These are phyloP conservation scores for Chiua sp. DNA, from an alignment of 1,284 basidiomycete genomes.

Conservation along the genomic window DNA sequence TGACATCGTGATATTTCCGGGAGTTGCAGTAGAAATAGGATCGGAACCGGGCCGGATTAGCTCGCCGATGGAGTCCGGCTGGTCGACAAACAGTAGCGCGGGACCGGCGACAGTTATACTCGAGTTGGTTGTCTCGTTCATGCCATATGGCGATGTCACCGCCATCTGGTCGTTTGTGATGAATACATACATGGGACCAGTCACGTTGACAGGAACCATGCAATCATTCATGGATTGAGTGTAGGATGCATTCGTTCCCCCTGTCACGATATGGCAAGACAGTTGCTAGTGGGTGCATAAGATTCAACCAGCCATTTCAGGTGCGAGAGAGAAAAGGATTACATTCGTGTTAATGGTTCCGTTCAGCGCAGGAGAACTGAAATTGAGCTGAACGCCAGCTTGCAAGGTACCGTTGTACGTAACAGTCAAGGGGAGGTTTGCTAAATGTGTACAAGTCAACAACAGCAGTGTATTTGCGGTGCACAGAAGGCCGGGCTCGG, in stretches of 20 bases:
- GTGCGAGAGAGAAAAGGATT: slow-evolving; percentile 17
- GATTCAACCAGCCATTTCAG: background rate
- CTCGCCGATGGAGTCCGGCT: slow-evolving; percentile 54
- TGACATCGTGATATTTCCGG: background rate
- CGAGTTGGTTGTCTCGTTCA: slow-evolving; percentile 31
- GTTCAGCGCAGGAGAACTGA: slow-evolving; percentile 62
- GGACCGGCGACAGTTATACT: slow-evolving; percentile 72
- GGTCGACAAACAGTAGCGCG: slow-evolving; percentile 64
- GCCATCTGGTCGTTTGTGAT: slow-evolving; percentile 64
- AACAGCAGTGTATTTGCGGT: background rate
- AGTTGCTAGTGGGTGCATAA: slow-evolving; percentile 45
- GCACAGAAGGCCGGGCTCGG: background rate
- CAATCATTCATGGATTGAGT: slow-evolving; percentile 64
- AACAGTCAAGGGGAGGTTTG: slow-evolving; percentile 64
- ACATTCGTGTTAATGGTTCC: slow-evolving; percentile 52
- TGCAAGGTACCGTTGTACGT: slow-evolving; percentile 64
- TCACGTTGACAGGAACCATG: slow-evolving; percentile 64
- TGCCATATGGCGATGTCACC: slow-evolving; percentile 23
- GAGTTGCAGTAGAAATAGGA: background rate
- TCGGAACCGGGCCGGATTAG: slow-evolving; percentile 42
- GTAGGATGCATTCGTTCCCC: slow-evolving; percentile 62
- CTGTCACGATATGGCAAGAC: slow-evolving; percentile 80
- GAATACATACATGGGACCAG: slow-evolving; percentile 76
- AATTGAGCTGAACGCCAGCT: slow-evolving; percentile 65
- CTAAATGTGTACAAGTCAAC: slow-evolving; percentile 35